Base-by-base conservation (phyloP, 2,329 filamentous ascomycete species). In the Diaporthe longicolla region DNA sequence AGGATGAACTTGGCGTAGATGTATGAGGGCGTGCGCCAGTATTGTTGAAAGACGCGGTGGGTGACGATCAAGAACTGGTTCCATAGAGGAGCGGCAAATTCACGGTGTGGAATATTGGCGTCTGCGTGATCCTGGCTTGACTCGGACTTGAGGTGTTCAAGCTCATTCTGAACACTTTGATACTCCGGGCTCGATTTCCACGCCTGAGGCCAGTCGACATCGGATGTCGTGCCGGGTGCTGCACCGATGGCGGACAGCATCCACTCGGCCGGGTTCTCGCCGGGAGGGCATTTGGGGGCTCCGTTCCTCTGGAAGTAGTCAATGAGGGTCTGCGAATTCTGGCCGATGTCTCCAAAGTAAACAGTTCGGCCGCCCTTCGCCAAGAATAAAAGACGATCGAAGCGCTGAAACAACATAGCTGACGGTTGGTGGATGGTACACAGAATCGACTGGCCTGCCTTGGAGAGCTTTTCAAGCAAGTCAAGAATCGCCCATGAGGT, bases 361-460 rank as follows among this genome's bases (percentile, higher is more conserved):
- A 95, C 92, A 2, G 93, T 94, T 79, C 86, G 89, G 65, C 93
- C 93, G 71, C 93, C 93, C 79, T 89, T 91, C 26, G 91, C 91
- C 21, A 95, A 85, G 84, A 95, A 94, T 26, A 95, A 87, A 6
- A 95, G 87, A 73, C 93, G 90, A 78, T 95, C 93, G 80, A 95
- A 98, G 71, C 94, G 92, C 81, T 97, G 94, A 86, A 98, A 97
- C 69, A 98, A 87, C 89, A 97, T 95, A 40, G 95, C 94, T 24
- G 94, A 97, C 29, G 95, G 95, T 82, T 98, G 95, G 82, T 98
- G 95, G 74, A 98, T 97, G 0, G 95, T 97, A 84, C 95, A 97
- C 24, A 98, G 90, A 83, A 98, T 94, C 70, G 95, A 95, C 81
- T 96, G 94, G 7, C 95, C 95, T 73, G 91, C 93, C 81, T 95